These are phyloP conservation scores for Phytophthora quininea DNA, from an alignment of 352 stramenopile genomes.

Conservation along the genomic window DNA sequence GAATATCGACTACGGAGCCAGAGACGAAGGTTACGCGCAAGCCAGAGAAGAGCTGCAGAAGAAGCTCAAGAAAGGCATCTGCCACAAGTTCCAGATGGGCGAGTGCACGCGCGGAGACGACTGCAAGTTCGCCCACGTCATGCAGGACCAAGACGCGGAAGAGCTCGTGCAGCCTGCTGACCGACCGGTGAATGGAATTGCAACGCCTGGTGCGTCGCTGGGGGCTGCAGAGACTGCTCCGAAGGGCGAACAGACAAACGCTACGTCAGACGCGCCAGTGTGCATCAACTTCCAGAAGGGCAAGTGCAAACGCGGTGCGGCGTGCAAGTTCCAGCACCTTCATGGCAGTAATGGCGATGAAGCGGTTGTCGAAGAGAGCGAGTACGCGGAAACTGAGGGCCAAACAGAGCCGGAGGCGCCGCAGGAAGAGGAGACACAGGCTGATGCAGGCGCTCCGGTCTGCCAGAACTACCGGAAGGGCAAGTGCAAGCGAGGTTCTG, in stretches of 20 bases:
- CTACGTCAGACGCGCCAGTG: slow-evolving; percentile 54
- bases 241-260: slow-evolving; percentile 24
- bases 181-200: slow-evolving; percentile 28
- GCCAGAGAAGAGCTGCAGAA: slow-evolving; percentile 74
- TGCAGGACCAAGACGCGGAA: slow-evolving; percentile 62
- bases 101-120: slow-evolving; percentile 63
- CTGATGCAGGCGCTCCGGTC: slow-evolving; percentile 51
- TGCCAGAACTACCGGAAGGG: slow-evolving; percentile 75
- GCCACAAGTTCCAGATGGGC: slow-evolving; percentile 72
- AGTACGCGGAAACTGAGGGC: slow-evolving; percentile 9
- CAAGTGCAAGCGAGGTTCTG: slow-evolving; percentile 67
- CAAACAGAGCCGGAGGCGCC: slow-evolving; percentile 6
- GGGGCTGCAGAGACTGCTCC: slow-evolving; percentile 8
- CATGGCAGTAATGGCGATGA: slow-evolving; percentile 14
- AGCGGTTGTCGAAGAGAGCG: slow-evolving; percentile 6
- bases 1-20: slow-evolving; percentile 80
- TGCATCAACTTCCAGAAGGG: slow-evolving; percentile 81
- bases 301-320: slow-evolving; percentile 67
- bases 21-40: slow-evolving; percentile 71
- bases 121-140: slow-evolving; percentile 80
- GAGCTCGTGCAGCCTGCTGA: slow-evolving; percentile 49
- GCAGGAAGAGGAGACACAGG: slow-evolving; percentile 43
- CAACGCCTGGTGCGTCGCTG: slow-evolving; percentile 30
- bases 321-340: slow-evolving; percentile 69
- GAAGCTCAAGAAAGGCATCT: slow-evolving; percentile 81